Evolutionary conservation across 495 filamentous ascomycete genomes (phyloP).

Genomic region (Penicillium pulvis): DNA sequence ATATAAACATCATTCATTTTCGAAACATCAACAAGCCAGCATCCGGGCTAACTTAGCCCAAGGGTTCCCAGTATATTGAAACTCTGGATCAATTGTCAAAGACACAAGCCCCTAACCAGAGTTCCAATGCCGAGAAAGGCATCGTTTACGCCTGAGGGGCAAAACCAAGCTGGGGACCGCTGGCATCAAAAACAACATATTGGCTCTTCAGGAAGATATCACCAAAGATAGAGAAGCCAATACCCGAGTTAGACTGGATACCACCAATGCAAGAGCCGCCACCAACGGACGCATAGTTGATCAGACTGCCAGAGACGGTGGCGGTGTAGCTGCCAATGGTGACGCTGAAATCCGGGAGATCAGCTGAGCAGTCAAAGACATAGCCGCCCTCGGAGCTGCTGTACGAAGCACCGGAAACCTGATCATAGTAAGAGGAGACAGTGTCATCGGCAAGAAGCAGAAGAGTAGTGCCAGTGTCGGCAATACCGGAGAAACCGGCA

Average conservation of each 20-base stretch:
- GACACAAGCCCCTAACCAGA: neutral
- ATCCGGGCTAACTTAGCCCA: no score
- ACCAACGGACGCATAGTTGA: conserved; percentile 42
- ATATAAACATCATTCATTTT: no score
- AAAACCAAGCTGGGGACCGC: conserved; percentile 58
- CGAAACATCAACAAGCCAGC: no score
- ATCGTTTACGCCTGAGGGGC: conserved; percentile 41
- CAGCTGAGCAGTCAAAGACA: conserved; percentile 63
- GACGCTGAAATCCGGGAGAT: conserved; percentile 62
- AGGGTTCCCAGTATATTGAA: neutral
- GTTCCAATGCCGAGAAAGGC: neutral
- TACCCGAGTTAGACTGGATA: conserved; percentile 59
- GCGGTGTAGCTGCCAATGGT: conserved; percentile 47
- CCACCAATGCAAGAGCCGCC: conserved; percentile 59
- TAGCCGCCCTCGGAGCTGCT: conserved; percentile 54
- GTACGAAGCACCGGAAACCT: conserved; percentile 50
- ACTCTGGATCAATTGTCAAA: neutral
- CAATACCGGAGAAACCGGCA: conserved; percentile 27
- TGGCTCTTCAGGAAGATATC: conserved; percentile 76
- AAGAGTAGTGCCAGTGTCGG: conserved; percentile 70
- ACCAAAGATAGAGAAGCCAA: conserved; percentile 69
- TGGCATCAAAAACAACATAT: conserved; percentile 71
- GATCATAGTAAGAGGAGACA: conserved; percentile 61
- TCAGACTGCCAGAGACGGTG: conserved; percentile 41
- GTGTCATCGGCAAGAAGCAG: conserved; percentile 57